Conservation (phyloP, 1,284 basidiomycete species). For the Athelia sp. region DNA sequence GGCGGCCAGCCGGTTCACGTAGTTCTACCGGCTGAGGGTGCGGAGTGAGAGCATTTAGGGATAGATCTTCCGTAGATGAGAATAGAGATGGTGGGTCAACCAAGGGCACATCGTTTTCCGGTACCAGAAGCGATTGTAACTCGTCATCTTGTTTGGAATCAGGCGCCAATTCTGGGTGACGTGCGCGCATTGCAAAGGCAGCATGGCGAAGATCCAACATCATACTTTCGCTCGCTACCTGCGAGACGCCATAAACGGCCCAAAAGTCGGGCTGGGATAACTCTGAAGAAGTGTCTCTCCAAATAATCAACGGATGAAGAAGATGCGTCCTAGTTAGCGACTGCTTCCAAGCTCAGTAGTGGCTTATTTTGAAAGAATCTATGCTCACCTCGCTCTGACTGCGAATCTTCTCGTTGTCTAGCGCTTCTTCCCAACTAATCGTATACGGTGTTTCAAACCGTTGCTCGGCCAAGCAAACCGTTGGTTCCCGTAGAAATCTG, state of each 20-base stretch:
- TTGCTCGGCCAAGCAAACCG: slow-evolving; percentile 51
- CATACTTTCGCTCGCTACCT: slow-evolving; percentile 66
- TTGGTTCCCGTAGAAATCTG: slow-evolving; percentile 66
- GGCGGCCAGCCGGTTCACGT: slow-evolving; percentile 22
- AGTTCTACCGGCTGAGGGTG: slow-evolving; percentile 15
- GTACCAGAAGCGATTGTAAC: background rate
- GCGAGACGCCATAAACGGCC: slow-evolving; percentile 58
- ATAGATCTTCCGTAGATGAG: background rate
- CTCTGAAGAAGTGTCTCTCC: slow-evolving; percentile 59
- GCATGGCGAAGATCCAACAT: slow-evolving; percentile 65
- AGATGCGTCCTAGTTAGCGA: slow-evolving; percentile 66
- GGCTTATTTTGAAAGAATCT: too few species aligned
- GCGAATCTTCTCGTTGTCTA: slow-evolving; percentile 70
- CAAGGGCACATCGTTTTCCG: background rate
- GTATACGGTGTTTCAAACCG: slow-evolving; percentile 50
- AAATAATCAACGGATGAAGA: slow-evolving; percentile 70
- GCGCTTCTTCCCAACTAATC: slow-evolving; percentile 56
- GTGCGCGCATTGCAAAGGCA: slow-evolving; percentile 34
- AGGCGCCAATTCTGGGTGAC: slow-evolving; percentile 6
- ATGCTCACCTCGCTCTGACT: slow-evolving; percentile 56
- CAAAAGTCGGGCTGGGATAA: slow-evolving; percentile 62
- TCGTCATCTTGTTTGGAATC: background rate
- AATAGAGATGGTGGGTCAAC: background rate
- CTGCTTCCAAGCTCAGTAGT: slow-evolving; percentile 29
- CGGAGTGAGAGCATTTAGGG: slow-evolving; percentile 15